Base-by-base conservation (phyloP, 768 basidiomycete genomes). In the Podaxis sp. region DNA sequence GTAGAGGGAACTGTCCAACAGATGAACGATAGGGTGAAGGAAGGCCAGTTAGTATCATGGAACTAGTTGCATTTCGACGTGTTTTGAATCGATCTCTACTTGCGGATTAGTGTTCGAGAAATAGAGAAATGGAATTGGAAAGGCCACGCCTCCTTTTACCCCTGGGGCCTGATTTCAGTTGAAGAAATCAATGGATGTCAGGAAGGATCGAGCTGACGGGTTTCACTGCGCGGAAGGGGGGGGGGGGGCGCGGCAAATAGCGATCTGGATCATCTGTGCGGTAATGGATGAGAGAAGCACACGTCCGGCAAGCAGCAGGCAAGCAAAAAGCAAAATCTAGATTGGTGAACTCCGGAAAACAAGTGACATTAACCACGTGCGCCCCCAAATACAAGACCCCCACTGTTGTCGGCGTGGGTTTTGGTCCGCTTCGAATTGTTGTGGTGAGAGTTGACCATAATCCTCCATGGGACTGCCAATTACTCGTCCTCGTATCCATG, bases 401-500 rank as follows among this genome's bases (percentile, higher is more conserved):
- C 33, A 33, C 8, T 33, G 9, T 9, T 33, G 33, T 33, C 2
- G 8, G 33, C 7, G 43, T 8, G 9, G 43, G 19, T 46, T 46
- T 19, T 7, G 43, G 17, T 7, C 8, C 15, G 43, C 43, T 19
- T 46, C n/a, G 43, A 46, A 9, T 46, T 17, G 22, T 19, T 46
- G 19, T n/a, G 15, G 43, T 46, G 7, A 19, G 33, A 33, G 19
- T 46, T 43, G 13, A 19, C 15, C 19, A 46, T 46, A 19, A 13
- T 49, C 19, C 22, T 24, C 49, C 49, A 50, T 13, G 22, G 22
- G 24, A n/a, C 19, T 9, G 19, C 60, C 40, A 13, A 41, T 63
- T 68, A 77, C 63, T 80, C 73, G 69, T 92, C 93, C 33, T 92
- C 92, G 68, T 92, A 94, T 33, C 92, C 91, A 41, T 82, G 77